A percentile compares a stretch with the other conserved stretches of the same genome.
Evolutionary conservation across 768 basidiomycete genomes (phyloP).

Genomic region (Tylopilus subfusipes): DNA sequence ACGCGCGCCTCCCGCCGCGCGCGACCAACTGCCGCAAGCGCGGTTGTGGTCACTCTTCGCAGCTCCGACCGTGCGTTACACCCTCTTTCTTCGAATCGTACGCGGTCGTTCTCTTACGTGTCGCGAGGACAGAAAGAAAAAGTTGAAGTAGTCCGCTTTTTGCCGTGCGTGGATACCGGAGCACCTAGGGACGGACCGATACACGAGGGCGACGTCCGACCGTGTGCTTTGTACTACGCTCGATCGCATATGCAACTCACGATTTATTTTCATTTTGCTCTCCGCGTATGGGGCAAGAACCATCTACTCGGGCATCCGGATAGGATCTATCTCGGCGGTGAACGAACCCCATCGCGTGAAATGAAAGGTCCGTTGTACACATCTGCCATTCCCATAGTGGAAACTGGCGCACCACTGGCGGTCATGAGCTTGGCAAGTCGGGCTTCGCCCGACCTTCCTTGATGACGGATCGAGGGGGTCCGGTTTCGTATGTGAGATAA

Average conservation of each 20-base stretch:
- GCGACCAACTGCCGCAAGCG: constrained; percentile 99
- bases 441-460: too few relatives aligned
- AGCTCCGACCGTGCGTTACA: constrained; percentile 82
- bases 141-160: constrained; percentile 76
- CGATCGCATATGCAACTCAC: constrained; percentile 19
- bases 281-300: neutral
- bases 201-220: neutral
- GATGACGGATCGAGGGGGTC: too few relatives aligned
- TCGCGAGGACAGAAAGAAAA: constrained; percentile 73
- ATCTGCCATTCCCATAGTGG: neutral
- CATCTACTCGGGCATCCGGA: neutral
- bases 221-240: constrained; percentile 22
- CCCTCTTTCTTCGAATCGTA: neutral
- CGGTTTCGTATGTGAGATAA: too few relatives aligned
- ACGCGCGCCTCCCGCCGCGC: constrained; percentile 97
- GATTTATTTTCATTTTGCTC: neutral
- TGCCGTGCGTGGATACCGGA: constrained; percentile 7
- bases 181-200: constrained; percentile 11
- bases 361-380: neutral
- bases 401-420: too few relatives aligned
- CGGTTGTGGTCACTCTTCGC: constrained; percentile 84
- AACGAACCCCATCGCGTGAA: neutral
- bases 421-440: too few relatives aligned
- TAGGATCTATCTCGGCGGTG: neutral
- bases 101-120: constrained; percentile 2